These are phyloP conservation scores for Ceratocystis diversiconidia DNA, from an alignment of 2,329 filamentous ascomycete genomes.

Conservation along the genomic window DNA sequence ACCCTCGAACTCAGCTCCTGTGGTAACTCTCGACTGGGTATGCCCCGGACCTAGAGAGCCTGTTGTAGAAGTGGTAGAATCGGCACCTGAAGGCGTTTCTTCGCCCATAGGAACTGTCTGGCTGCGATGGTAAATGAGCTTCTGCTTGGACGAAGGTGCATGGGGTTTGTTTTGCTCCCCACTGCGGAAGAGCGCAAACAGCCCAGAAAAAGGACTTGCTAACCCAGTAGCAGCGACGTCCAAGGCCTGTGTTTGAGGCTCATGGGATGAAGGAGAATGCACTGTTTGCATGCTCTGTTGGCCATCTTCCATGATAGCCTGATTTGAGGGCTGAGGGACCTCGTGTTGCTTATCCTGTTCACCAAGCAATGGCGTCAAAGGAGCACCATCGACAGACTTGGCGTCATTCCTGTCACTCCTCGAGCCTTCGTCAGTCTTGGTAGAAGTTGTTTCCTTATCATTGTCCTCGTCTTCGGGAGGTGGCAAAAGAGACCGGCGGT, in stretches of 20 bases:
- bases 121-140: constrained; percentile 60
- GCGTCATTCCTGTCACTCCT: constrained; percentile 8
- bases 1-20: constrained; percentile 36
- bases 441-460: constrained; percentile 17
- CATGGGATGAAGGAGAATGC: constrained; percentile 27
- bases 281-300: constrained; percentile 33
- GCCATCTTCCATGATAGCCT: constrained; percentile 55
- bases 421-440: not conserved
- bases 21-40: constrained; percentile 31
- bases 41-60: constrained; percentile 16
- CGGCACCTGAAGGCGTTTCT: not conserved
- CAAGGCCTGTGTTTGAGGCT: constrained; percentile 18
- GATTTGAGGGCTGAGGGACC: constrained; percentile 56
- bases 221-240: constrained; percentile 20
- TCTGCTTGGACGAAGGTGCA: constrained; percentile 43
- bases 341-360: constrained; percentile 32
- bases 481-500: constrained; percentile 33
- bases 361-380: constrained; percentile 23
- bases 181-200: constrained; percentile 63
- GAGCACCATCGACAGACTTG: constrained; percentile 27
- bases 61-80: not conserved
- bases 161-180: constrained; percentile 36
- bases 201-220: constrained; percentile 40
- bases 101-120: constrained; percentile 47
- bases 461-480: constrained; percentile 26